These are phyloP conservation scores for Pichia cephalocereana DNA, from an alignment of 805 yeast genomes.

Conservation along the genomic window DNA sequence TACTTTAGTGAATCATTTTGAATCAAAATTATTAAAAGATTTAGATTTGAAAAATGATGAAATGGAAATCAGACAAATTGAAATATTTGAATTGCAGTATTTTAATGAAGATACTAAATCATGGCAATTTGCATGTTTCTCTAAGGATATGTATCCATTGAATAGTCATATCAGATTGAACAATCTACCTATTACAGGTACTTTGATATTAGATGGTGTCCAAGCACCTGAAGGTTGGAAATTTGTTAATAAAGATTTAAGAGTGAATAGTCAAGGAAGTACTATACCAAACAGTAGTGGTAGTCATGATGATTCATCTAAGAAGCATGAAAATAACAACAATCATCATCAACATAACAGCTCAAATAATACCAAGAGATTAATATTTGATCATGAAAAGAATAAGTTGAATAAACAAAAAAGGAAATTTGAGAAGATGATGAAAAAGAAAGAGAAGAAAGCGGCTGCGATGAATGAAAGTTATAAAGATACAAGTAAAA, in stretches of 20 bases:
- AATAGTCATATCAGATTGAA: slow-evolving; percentile 34
- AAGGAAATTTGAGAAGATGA: background rate
- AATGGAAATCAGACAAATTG: slow-evolving; percentile 39
- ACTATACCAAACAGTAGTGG: background rate
- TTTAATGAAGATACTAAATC: slow-evolving; percentile 38
- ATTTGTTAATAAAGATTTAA: slow-evolving; percentile 22
- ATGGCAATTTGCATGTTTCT: slow-evolving; percentile 59
- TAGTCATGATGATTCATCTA: background rate
- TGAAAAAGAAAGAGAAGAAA: background rate
- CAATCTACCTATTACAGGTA: slow-evolving; percentile 20
- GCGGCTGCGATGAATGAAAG: background rate
- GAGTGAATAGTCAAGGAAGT: background rate
- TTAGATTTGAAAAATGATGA: slow-evolving; percentile 27
- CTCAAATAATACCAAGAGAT: background rate
- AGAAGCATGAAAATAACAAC: background rate
- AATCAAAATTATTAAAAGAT: slow-evolving; percentile 31
- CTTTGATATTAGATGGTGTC: slow-evolving; percentile 29
- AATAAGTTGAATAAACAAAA: background rate
- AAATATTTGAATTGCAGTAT: slow-evolving; percentile 60
- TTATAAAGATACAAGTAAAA: background rate
- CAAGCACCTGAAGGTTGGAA: slow-evolving; percentile 55
- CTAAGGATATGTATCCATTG: slow-evolving; percentile 43
- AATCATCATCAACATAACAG: background rate
- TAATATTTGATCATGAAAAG: background rate
- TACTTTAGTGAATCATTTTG: slow-evolving; percentile 40